Evolutionary conservation across 495 filamentous ascomycete genomes (phyloP), one percentile per base, ranked within the genome.

Genomic region (Xylaria sp.): DNA sequence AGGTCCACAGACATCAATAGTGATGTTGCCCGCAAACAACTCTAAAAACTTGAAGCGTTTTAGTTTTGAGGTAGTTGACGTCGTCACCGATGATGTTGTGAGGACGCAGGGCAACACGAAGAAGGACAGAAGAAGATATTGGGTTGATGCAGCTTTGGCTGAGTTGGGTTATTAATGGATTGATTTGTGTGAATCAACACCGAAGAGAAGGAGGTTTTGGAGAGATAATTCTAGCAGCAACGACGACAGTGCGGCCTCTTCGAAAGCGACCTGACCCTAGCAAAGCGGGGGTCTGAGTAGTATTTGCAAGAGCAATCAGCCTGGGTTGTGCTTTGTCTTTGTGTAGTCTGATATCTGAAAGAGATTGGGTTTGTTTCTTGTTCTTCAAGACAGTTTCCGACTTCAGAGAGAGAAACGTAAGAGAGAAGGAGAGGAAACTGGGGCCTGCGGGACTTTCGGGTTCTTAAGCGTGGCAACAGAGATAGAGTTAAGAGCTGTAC

Each of bases 1-100:
- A 89, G 82, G 82, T 90, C 89, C 90, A 90, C 89, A 88, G 90
- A 93, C 90, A 93, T 93, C 89, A 90, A 93, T 87, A 64, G 82
- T 64, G 80, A 71, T 70, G 78, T 81, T 41, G 80, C 43, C 50
- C 33, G 50, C 26, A 29, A 53, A 35, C 29, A n/a, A 69, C 67
- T 75, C 70, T 72, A 74, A 73, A 59, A 73, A 73, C 70, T 40
- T 70, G 59, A 72, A 73, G 43, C 14, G 66, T 64, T 59, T 67
- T 71, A 29, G 24, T 65, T 69, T 68, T 35, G 35, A 69, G 71
- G 69, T 57, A 58, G 62, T 61, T 65, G 65, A 58, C 71, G 75
- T 71, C 73, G 74, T 75, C 73, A 77, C 71, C 37, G 59, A 46
- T 64, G 71, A 65, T 65, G 24, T 71, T 6, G 61, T 66, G 61